phyloP scores from a whole-genome alignment of 1,139 yeast species.

The Kodamaea suecica region DNA sequence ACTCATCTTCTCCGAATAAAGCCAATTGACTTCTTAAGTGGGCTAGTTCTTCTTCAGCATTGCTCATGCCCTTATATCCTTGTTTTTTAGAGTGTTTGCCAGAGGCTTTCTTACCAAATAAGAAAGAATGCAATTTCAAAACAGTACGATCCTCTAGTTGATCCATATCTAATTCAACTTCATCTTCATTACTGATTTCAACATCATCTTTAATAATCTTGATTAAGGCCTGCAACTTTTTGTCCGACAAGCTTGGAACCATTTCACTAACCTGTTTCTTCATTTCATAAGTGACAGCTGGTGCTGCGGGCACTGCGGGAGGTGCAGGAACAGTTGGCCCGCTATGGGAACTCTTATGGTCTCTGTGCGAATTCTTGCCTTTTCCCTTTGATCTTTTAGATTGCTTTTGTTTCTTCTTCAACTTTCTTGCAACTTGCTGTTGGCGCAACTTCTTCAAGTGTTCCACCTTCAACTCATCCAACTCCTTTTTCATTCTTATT shows the following conservation, averaged over 20 bases:
- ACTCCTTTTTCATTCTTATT: conserved; percentile 78
- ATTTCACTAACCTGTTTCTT: conserved; percentile 89
- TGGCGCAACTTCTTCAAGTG: conserved; percentile 57
- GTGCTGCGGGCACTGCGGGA: conserved; percentile 16
- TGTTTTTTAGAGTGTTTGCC: conserved; percentile 41
- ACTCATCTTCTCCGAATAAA: conserved; percentile 58
- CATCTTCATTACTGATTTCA: conserved; percentile 76
- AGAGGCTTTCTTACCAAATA: conserved; percentile 57
- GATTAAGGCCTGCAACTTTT: conserved; percentile 78
- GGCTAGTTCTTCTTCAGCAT: conserved; percentile 69
- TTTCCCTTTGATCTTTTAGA: conserved; percentile 19
- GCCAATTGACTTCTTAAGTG: conserved; percentile 80
- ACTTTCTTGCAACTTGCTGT: conserved; percentile 44
- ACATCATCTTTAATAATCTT: conserved; percentile 84
- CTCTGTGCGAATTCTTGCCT: conserved; percentile 8
- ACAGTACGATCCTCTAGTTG: conserved; percentile 84
- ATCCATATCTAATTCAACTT: conserved; percentile 92
- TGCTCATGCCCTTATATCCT: conserved; percentile 56
- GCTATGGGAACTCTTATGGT: conserved; percentile 11
- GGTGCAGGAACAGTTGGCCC: conserved; percentile 17
- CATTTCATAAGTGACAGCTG: conserved; percentile 87
- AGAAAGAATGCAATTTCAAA: conserved; percentile 75
- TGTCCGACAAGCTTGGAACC: conserved; percentile 74
- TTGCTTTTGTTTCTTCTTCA: conserved; percentile 45
- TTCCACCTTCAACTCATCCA: conserved; percentile 73